phyloP scores from a whole-genome alignment of 305 asterid species.

The Fraxinus nigra region DNA sequence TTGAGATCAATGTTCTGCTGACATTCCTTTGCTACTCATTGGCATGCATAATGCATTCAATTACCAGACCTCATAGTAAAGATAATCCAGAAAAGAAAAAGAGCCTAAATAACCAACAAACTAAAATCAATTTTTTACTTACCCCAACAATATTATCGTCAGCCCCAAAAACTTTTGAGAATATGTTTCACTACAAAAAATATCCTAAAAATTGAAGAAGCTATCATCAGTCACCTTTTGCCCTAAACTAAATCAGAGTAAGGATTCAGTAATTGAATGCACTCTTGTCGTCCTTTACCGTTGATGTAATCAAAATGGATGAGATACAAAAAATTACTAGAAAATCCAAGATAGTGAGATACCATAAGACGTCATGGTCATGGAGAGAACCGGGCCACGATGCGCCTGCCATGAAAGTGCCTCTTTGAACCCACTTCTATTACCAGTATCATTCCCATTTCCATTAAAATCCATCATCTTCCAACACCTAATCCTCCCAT shows the following conservation, averaged over 20 bases:
- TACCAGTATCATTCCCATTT: conserved; percentile 23
- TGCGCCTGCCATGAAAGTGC: conserved; percentile 82
- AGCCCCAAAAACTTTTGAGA: background rate
- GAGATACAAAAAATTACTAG: conserved; percentile 5
- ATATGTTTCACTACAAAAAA: background rate
- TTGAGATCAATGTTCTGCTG: background rate
- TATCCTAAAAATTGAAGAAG: background rate
- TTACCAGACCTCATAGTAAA: background rate
- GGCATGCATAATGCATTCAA: background rate
- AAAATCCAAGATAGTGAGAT: conserved; percentile 13
- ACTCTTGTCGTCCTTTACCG: conserved; percentile 11
- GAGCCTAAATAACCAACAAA: background rate
- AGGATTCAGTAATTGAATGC: background rate
- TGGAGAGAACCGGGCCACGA: conserved; percentile 77
- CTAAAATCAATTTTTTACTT: background rate
- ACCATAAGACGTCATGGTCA: conserved; percentile 81
- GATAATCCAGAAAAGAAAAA: background rate
- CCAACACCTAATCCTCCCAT: conserved; percentile 88
- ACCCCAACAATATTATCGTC: background rate
- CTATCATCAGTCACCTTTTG: background rate
- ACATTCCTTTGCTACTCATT: background rate
- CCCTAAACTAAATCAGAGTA: background rate
- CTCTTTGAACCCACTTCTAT: conserved; percentile 51
- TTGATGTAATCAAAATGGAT: background rate
- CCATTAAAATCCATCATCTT: conserved; percentile 49